Base-by-base conservation (phyloP, 345 rosid genomes). In the Melaleuca alternifolia region DNA sequence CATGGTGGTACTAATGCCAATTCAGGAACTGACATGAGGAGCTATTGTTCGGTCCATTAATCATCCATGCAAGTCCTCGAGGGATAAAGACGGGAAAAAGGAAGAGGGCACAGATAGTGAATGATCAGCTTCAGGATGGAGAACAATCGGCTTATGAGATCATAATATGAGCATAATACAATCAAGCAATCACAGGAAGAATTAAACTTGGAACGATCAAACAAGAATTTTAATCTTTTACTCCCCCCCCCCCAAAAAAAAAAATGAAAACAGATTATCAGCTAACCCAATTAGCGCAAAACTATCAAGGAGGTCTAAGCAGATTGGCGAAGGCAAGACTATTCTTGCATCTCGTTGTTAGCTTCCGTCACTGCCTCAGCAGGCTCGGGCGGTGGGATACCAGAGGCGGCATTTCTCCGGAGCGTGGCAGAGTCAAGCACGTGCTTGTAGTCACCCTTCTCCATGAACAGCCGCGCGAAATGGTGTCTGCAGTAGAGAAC, bases 401-500 rank as follows among this genome's bases (percentile, higher is more conserved):
- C 85, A 87, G 82, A 81, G 77, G 94, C 88, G 84, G 90, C 79
- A 51, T 89, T 85, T 86, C 91, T 88, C 85, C 71, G 87, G 85
- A 91, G 93, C 37, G 91, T 52, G 16, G 94, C 92, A 11, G 92
- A 89, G 83, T 91, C 85, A 41, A 92, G 93, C 71, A 92, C 92
- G 82, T 92, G 94, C 87, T 83, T 91, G 86, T 89, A 92, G 90
- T 85, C 91, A 0, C 94, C 96, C 85, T 90, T 92, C 92, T 93
- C 94, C 95, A 92, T 94, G 92, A 95, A 96, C 82, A 95, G 92
- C 91, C 93, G 97, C 83, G 98, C 95, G 87, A 96, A 96, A 83
- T 96, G 99, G 91, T 93, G 95, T 90, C 92, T 95, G 94, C 99
- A 96, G 91, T 95, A 96, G 65, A 96, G 88, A 61, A 92, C 90